These are phyloP conservation scores for Lactarius akahatsu DNA, from an alignment of 768 basidiomycete genomes.

Conservation along the genomic window DNA sequence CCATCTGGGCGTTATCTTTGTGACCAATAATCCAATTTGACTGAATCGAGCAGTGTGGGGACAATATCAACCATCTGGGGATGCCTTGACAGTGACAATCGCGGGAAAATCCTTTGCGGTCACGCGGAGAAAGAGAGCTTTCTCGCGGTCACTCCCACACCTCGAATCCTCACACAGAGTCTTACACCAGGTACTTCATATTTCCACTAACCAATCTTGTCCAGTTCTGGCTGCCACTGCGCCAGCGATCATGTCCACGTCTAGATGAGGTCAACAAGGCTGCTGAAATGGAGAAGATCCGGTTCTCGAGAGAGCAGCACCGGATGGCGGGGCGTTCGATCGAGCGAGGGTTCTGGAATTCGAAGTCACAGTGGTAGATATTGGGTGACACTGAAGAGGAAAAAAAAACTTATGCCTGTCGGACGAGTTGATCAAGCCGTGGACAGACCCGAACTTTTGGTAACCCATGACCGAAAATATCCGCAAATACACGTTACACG, in stretches of 20 bases:
- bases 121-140: neutral
- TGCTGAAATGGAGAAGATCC: neutral
- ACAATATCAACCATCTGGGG: neutral
- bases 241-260: neutral
- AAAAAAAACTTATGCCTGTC: neutral
- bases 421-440: neutral
- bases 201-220: neutral
- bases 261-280: neutral
- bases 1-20: neutral
- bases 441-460: neutral
- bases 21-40: neutral
- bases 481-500: neutral
- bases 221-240: neutral
- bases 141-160: neutral
- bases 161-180: neutral
- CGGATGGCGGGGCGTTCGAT: neutral
- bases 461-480: neutral
- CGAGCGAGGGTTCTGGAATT: neutral
- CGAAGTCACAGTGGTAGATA: neutral
- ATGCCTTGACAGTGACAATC: neutral
- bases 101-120: neutral
- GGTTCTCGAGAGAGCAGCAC: neutral
- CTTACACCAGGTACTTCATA: neutral
- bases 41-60: neutral
- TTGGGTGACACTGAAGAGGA: neutral